Evolutionary conservation across 164 flowering plant species (phyloP).

Genomic region (Stephania yunnanensis): DNA sequence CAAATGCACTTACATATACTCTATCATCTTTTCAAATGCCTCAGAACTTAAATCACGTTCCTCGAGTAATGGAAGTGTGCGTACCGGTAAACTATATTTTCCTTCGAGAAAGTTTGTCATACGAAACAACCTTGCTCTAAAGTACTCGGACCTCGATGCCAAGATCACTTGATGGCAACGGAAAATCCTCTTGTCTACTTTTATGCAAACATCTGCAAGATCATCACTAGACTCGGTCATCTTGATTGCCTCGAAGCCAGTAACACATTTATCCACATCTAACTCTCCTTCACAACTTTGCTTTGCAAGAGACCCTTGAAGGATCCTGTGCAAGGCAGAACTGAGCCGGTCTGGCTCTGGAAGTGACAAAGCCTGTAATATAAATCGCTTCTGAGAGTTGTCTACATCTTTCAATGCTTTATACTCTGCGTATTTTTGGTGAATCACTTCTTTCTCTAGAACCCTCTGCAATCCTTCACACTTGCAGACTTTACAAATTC

Average conservation of each 20-base stretch:
- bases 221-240: conserved; percentile 40
- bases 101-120: conserved; percentile 71
- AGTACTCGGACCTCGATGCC: conserved; percentile 93
- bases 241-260: conserved; percentile 23
- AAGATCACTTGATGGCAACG: conserved; percentile 93
- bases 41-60: conserved; percentile 80
- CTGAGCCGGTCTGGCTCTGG: conserved; percentile 88
- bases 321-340: conserved; percentile 54
- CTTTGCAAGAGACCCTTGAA: conserved; percentile 51
- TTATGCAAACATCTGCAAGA: conserved; percentile 84
- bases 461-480: conserved; percentile 62
- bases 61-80: conserved; percentile 65
- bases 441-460: conserved; percentile 71
- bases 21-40: conserved; percentile 90
- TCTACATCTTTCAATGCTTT: conserved; percentile 74
- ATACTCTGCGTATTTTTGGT: conserved; percentile 79
- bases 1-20: conserved; percentile 74
- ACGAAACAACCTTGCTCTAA: conserved; percentile 76
- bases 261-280: conserved; percentile 24
- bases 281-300: conserved; percentile 26
- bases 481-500: conserved; percentile 91
- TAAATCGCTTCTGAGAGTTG: conserved; percentile 85
- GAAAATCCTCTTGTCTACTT: conserved; percentile 54
- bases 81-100: conserved; percentile 31
- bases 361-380: conserved; percentile 81